phyloP scores from a whole-genome alignment of 1,139 yeast species.

The Casaregolazyma lundiana region DNA sequence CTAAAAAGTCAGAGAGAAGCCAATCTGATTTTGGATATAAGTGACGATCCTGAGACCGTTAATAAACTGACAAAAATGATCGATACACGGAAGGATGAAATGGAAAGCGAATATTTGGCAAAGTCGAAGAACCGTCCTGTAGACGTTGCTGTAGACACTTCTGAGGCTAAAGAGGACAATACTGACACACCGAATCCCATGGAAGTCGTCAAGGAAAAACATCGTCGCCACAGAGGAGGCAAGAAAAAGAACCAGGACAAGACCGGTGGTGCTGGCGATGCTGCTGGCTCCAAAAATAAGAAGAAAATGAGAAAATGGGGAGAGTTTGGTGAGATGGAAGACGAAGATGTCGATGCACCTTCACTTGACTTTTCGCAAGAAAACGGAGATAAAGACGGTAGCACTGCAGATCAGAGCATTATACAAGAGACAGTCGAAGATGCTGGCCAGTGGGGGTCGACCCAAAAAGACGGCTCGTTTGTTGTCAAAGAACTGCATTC shows the following conservation, averaged over 20 bases:
- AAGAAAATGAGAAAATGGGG: slow-evolving; percentile 45
- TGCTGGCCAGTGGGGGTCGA: slow-evolving; percentile 44
- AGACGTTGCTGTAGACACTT: not conserved
- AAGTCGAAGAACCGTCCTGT: not conserved
- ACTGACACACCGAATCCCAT: slow-evolving; percentile 8
- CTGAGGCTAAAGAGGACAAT: not conserved
- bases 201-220: not conserved
- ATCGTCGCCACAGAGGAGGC: slow-evolving; percentile 10
- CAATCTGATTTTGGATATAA: slow-evolving; percentile 14
- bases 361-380: slow-evolving; percentile 46
- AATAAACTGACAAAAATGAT: slow-evolving; percentile 32
- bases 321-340: slow-evolving; percentile 44
- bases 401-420: slow-evolving; percentile 29
- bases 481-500: slow-evolving; percentile 47
- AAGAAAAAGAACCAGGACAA: slow-evolving; percentile 6
- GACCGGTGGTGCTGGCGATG: slow-evolving; percentile 1
- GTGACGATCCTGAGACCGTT: slow-evolving; percentile 23
- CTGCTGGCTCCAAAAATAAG: slow-evolving; percentile 22
- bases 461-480: slow-evolving; percentile 45
- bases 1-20: slow-evolving; percentile 18
- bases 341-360: slow-evolving; percentile 38
- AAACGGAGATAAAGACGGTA: slow-evolving; percentile 21
- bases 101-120: slow-evolving; percentile 14
- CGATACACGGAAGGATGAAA: slow-evolving; percentile 30
- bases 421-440: slow-evolving; percentile 39